Evolutionary conservation across 2,329 filamentous ascomycete genomes (phyloP).

Genomic region (Scopulariopsis brevicaulis): DNA sequence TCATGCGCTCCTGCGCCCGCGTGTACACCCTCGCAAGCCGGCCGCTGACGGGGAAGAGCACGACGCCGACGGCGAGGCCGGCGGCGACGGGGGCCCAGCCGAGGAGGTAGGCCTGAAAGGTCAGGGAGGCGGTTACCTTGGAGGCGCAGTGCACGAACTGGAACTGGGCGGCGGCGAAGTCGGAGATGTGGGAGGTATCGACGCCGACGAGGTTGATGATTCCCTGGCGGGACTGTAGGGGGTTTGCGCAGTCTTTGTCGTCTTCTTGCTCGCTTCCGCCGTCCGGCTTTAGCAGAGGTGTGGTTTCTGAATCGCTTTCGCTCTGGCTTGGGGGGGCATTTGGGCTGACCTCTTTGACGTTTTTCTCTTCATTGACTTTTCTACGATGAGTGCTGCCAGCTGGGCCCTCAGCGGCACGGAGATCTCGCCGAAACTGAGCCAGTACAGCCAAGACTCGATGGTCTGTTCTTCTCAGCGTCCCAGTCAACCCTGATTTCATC

Average conservation of each 20-base stretch:
- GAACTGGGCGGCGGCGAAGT: slow-evolving; percentile 57
- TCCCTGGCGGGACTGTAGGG: slow-evolving; percentile 45
- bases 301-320: slow-evolving; percentile 7
- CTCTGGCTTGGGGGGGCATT: not conserved
- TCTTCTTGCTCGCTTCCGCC: slow-evolving; percentile 37
- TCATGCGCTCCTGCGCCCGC: slow-evolving; percentile 53
- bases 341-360: slow-evolving; percentile 47
- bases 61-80: slow-evolving; percentile 51
- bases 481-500: not conserved
- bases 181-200: slow-evolving; percentile 56
- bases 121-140: slow-evolving; percentile 54
- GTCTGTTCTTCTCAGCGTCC: slow-evolving; percentile 21
- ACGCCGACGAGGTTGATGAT: slow-evolving; percentile 73
- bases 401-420: slow-evolving; percentile 58
- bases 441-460: slow-evolving; percentile 55
- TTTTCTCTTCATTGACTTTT: slow-evolving; percentile 65
- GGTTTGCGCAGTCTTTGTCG: slow-evolving; percentile 17
- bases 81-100: slow-evolving; percentile 59
- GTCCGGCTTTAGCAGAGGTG: slow-evolving; percentile 12
- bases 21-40: slow-evolving; percentile 55
- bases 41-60: slow-evolving; percentile 59
- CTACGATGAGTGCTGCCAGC: slow-evolving; percentile 61
- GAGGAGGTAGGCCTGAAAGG: slow-evolving; percentile 56
- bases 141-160: slow-evolving; percentile 50
- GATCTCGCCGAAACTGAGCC: slow-evolving; percentile 52